Conservation (phyloP, 2,329 filamentous ascomycete genomes). For the Septoria petroselini region DNA sequence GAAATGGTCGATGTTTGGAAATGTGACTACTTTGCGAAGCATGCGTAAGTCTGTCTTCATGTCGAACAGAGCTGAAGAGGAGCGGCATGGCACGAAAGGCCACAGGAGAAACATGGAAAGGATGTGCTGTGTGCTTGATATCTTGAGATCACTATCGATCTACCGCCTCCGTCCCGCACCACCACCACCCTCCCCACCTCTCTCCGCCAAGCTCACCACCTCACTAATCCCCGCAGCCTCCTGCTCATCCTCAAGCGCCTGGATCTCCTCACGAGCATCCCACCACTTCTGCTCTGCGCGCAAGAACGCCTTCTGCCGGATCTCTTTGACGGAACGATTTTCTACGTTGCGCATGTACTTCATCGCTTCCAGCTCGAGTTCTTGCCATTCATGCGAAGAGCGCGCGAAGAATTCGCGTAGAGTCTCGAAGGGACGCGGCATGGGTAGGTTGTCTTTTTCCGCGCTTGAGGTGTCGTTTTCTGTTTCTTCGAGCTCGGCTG, state of each 20-base stretch:
- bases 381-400: slow-evolving; percentile 87
- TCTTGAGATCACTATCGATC: too few relatives aligned
- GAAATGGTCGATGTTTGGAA: too few relatives aligned
- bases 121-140: neutral
- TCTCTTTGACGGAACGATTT: slow-evolving; percentile 77
- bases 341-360: slow-evolving; percentile 67
- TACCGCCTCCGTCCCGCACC: slow-evolving; percentile 1
- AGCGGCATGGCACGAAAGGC: too few relatives aligned
- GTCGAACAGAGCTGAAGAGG: too few relatives aligned
- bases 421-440: slow-evolving; percentile 79
- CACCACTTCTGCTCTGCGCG: slow-evolving; percentile 97
- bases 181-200: slow-evolving; percentile 42
- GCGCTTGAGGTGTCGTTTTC: slow-evolving; percentile 32
- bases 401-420: slow-evolving; percentile 88
- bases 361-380: slow-evolving; percentile 72
- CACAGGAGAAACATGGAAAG: too few relatives aligned
- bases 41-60: neutral
- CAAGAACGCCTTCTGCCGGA: slow-evolving; percentile 86
- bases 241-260: slow-evolving; percentile 88
- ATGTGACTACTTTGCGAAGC: too few relatives aligned
- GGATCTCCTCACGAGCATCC: slow-evolving; percentile 94
- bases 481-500: slow-evolving; percentile 37
- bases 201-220: slow-evolving; percentile 81
- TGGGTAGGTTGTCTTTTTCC: slow-evolving; percentile 71
- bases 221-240: slow-evolving; percentile 93